Conservation (phyloP, 306 rosid genomes). For the Erythrophleum fordii region DNA sequence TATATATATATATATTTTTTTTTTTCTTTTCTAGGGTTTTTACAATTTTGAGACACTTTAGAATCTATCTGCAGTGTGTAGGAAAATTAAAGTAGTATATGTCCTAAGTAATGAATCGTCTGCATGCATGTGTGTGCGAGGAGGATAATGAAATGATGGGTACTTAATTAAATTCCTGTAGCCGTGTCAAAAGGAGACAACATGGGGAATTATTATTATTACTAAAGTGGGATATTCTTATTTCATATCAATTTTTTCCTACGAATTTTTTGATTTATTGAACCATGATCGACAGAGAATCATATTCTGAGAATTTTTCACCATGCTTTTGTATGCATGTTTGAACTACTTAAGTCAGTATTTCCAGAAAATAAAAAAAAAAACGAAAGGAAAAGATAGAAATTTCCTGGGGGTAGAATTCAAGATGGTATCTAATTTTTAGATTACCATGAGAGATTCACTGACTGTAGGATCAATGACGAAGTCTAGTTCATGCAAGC, state of each 20-base stretch:
- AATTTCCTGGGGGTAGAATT: constrained; percentile 3
- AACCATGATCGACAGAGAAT: constrained; percentile 44
- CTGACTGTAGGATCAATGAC: constrained; percentile 12
- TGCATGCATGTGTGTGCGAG: constrained; percentile 28
- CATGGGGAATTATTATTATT: constrained; percentile 20
- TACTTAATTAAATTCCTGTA: constrained; percentile 33
- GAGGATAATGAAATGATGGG: constrained; percentile 46
- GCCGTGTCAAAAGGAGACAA: constrained; percentile 38
- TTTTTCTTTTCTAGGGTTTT: constrained; percentile 28
- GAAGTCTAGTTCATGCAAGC: constrained; percentile 26
- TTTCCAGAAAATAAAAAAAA: not conserved
- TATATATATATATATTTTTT: too few species aligned
- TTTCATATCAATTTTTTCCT: constrained; percentile 4
- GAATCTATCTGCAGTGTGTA: constrained; percentile 24
- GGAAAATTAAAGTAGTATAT: constrained; percentile 43
- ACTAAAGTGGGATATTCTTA: constrained; percentile 44
- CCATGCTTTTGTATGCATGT: not conserved
- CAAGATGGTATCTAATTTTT: constrained; percentile 50
- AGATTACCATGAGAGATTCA: constrained; percentile 6
- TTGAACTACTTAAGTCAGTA: constrained; percentile 12
- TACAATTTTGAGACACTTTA: constrained; percentile 29
- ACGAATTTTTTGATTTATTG: constrained; percentile 28
- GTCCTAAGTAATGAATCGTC: constrained; percentile 48
- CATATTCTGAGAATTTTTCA: constrained; percentile 51
- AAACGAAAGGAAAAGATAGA: not conserved